Conservation (phyloP, 2,329 filamentous ascomycete genomes). For the Fusarium sp. region DNA sequence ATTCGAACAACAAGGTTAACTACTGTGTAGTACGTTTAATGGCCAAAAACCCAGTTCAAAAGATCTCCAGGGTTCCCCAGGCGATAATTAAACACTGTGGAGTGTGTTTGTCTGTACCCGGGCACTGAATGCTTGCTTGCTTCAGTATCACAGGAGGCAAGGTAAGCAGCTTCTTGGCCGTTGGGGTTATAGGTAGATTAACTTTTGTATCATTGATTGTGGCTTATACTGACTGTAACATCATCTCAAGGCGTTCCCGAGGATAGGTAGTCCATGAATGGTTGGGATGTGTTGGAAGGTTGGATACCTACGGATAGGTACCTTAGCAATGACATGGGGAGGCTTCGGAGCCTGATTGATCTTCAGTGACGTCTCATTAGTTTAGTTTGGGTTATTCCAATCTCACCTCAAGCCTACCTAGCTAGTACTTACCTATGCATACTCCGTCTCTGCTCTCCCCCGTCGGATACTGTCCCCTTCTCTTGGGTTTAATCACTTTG, state of each 20-base stretch:
- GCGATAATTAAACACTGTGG: constrained; percentile 1
- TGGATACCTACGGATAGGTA: neutral
- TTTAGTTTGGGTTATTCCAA: constrained; percentile 5
- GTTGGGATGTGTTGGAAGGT: neutral
- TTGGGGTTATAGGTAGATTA: neutral
- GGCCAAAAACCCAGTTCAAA: constrained; percentile 4
- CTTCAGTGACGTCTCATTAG: constrained; percentile 37
- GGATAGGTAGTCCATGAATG: neutral
- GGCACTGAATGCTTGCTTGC: neutral
- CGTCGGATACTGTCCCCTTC: neutral
- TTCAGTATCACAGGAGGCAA: neutral
- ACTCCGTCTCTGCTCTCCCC: neutral
- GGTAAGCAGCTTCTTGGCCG: neutral
- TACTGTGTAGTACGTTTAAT: neutral
- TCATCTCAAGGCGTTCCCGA: constrained; percentile 1
- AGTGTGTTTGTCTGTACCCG: neutral
- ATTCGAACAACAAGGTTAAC: neutral
- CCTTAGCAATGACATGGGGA: constrained; percentile 1
- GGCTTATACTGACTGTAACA: constrained; percentile 9
- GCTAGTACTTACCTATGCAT: neutral
- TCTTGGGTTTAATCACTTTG: neutral
- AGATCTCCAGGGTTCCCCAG: constrained; percentile 16
- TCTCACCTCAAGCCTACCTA: neutral
- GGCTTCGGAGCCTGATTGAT: constrained; percentile 40
- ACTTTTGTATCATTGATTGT: constrained; percentile 21